A percentile compares a stretch with the other conserved stretches of the same genome.
These are phyloP conservation scores for Vaccinium vitisidaea DNA, from an alignment of 148 eudicot genomes.

Conservation along the genomic window DNA sequence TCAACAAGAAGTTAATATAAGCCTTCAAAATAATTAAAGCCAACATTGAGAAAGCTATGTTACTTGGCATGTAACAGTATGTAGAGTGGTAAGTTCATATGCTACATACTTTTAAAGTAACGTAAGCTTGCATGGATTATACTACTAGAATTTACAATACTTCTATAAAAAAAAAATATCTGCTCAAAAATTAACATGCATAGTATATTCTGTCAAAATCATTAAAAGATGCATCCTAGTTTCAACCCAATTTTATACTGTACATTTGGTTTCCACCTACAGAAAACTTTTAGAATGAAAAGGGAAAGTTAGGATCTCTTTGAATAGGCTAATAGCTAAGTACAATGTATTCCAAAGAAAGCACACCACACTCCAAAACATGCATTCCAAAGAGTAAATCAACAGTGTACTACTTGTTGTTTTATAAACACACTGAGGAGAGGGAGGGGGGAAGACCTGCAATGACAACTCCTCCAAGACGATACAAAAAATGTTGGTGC, in stretches of 20 bases:
- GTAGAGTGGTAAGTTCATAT: neutral
- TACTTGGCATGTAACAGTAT: neutral
- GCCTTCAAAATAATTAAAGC: neutral
- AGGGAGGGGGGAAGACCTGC: constrained; percentile 54
- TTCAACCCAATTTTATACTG: neutral
- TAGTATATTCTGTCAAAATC: neutral
- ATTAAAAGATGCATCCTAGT: neutral
- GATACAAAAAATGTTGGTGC: constrained; percentile 58
- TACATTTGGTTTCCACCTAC: neutral
- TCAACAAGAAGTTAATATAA: neutral
- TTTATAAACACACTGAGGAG: neutral
- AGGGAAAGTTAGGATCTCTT: neutral
- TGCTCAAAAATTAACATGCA: neutral
- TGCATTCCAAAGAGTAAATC: constrained; percentile 1
- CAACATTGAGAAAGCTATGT: neutral
- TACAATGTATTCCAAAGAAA: neutral
- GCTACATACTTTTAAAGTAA: neutral
- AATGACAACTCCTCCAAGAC: constrained; percentile 62
- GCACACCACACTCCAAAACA: neutral
- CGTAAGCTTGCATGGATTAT: neutral
- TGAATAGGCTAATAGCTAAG: neutral
- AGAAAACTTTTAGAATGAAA: neutral
- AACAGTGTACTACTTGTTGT: neutral
- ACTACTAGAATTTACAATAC: neutral
- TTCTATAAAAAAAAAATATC: neutral